Base-by-base conservation (phyloP, 2,329 filamentous ascomycete genomes). In the Claviceps quebecensis region DNA sequence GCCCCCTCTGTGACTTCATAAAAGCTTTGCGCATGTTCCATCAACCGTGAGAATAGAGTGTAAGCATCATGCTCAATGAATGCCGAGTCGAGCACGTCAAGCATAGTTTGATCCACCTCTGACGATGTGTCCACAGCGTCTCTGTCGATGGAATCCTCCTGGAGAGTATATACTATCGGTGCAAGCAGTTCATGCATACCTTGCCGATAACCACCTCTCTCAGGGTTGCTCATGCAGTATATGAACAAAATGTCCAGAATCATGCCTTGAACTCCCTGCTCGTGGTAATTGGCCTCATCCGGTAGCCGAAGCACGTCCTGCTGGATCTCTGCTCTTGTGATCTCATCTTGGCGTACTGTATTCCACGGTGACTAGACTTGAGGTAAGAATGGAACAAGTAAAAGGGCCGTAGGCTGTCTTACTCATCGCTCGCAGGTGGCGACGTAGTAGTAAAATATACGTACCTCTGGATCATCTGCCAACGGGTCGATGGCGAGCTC, bases 121-220 rank as follows among this genome's bases (percentile, higher is more conserved):
- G 64, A 59, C 11, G 60, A 59, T 2, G 62, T 62, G 1, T 63
- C 61, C 44, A 67, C 61, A 3, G 66, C 62, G 2, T 62, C 59
- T 3, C 67, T 65, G 50, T 86, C 76, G 48, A 95, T 72, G 6
- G 90, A 84, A 68, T 98, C 93, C 58, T 83, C 76, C 58, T 90
- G 81, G 5, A 97, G 71, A 2, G 88, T 86, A 76, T 88, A 88
- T 6, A 96, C 72, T 39, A 98, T 81, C 0, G 93, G 90, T 0
- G 93, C 93, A 14, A 97, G 74, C 44, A 98, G 73, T 68, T 98
- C 93, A 64, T 98, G 93, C 91, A 98, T 98, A 11, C 93, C 93
- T 69, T 98, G 93, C n/a, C 93, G 81, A 64, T 98, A 98, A 17
- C 81, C 89, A 16, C 88, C 88, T 50, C 88, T 76, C 58, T 84